These are phyloP conservation scores for Ustilago tritici DNA, from an alignment of 1,284 basidiomycete species.

Conservation along the genomic window DNA sequence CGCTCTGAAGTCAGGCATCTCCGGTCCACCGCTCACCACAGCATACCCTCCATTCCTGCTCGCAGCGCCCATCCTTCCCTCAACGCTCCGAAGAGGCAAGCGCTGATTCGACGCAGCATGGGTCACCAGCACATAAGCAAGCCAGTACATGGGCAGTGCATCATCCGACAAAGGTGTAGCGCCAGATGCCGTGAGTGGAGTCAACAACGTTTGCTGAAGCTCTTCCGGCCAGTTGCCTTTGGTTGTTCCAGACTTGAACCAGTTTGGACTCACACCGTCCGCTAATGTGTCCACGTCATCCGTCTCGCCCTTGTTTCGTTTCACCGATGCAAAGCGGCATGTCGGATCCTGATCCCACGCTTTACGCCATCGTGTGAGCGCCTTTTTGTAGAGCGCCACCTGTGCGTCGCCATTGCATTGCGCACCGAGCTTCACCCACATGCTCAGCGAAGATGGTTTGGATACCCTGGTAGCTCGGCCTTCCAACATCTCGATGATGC, in stretches of 20 bases:
- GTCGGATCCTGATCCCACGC: conserved; percentile 58
- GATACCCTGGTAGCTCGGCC: conserved; percentile 42
- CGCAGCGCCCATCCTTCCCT: conserved; percentile 26
- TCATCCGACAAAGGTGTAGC: conserved; percentile 61
- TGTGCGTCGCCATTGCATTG: conserved; percentile 29
- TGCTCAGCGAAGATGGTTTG: conserved; percentile 41
- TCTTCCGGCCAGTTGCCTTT: conserved; percentile 29
- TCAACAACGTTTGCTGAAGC: conserved; percentile 46
- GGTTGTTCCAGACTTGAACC: conserved; percentile 8
- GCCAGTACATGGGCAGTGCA: conserved; percentile 63
- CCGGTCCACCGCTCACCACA: conserved; percentile 29
- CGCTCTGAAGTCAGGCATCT: conserved; percentile 52
- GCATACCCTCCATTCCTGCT: conserved; percentile 30
- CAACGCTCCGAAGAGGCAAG: conserved; percentile 39
- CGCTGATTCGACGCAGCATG: conserved; percentile 53
- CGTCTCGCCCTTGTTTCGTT: conserved; percentile 9
- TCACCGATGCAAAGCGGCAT: conserved; percentile 52
- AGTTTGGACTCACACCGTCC: conserved; percentile 12
- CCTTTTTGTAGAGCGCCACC: conserved; percentile 49
- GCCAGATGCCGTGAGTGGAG: conserved; percentile 58
- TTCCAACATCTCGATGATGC: conserved; percentile 62
- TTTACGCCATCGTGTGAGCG: conserved; percentile 57
- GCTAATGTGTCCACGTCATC: conserved; percentile 13
- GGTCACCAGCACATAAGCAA: conserved; percentile 58
- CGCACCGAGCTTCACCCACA: conserved; percentile 36